Evolutionary conservation across 1,284 basidiomycete genomes (phyloP).

Genomic region (Tilletiaria anomala): DNA sequence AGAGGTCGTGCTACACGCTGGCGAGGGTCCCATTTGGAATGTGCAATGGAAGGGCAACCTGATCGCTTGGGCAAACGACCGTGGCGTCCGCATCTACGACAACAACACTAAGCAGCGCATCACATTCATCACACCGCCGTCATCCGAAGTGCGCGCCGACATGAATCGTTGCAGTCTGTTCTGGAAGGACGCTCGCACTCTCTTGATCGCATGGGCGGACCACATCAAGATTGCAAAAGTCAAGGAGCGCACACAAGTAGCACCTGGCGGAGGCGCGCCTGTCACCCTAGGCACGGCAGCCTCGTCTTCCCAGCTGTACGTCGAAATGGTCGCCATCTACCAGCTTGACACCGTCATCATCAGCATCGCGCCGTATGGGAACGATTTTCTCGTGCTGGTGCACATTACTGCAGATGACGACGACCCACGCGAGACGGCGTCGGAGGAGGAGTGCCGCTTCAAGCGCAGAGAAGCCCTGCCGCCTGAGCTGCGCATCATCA

Average conservation of each 20-base stretch:
- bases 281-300: neutral
- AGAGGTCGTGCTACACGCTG: constrained; percentile 67
- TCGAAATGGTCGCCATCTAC: constrained; percentile 81
- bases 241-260: constrained; percentile 7
- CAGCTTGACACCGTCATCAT: constrained; percentile 91
- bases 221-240: constrained; percentile 66
- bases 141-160: constrained; percentile 71
- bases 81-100: constrained; percentile 88
- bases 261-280: neutral
- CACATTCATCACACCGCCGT: constrained; percentile 68
- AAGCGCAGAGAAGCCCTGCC: constrained; percentile 54
- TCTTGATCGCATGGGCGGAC: constrained; percentile 89
- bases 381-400: constrained; percentile 61
- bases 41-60: constrained; percentile 70
- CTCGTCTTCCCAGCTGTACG: constrained; percentile 33
- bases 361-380: constrained; percentile 64
- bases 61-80: constrained; percentile 92
- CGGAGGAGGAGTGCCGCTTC: constrained; percentile 49
- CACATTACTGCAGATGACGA: constrained; percentile 45
- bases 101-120: constrained; percentile 63
- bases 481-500: constrained; percentile 84
- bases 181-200: constrained; percentile 75
- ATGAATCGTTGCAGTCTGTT: constrained; percentile 78
- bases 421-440: constrained; percentile 50
- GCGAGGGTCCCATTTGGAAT: constrained; percentile 90